Evolutionary conservation across 192 early-diverging fungal species (phyloP).

Genomic region (Phlyctochytrium bullatum): DNA sequence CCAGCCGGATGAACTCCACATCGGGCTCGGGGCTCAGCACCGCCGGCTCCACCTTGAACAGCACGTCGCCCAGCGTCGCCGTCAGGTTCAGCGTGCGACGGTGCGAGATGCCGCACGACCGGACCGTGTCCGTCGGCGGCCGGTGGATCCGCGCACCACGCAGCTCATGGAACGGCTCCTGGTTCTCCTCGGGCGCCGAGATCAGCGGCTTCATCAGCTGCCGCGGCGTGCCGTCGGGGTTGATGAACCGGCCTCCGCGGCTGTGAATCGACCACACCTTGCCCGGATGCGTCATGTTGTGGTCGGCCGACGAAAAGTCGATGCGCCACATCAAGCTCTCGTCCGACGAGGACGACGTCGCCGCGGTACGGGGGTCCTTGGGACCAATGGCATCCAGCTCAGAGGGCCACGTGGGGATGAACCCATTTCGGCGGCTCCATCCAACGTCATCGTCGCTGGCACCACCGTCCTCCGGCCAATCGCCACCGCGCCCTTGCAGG

Average conservation of each 20-base stretch:
- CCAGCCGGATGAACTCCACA: conserved; percentile 43
- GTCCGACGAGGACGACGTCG: not conserved
- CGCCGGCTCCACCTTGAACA: conserved; percentile 61
- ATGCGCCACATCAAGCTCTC: conserved; percentile 30
- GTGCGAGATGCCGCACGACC: conserved; percentile 50
- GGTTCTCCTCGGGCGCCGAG: conserved; percentile 8
- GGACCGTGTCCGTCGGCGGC: conserved; percentile 38
- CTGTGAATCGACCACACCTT: conserved; percentile 51
- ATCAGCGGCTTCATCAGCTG: conserved; percentile 14
- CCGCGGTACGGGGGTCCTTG: not conserved
- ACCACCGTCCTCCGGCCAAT: too few species aligned
- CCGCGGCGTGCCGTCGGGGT: conserved; percentile 40
- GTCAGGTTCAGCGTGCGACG: conserved; percentile 58
- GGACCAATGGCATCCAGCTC: not conserved
- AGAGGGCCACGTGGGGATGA: not conserved
- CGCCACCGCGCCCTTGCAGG: too few species aligned
- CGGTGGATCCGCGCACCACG: conserved; percentile 50
- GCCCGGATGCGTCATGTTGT: conserved; percentile 58
- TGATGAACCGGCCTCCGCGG: conserved; percentile 52
- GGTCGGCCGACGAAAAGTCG: conserved; percentile 49
- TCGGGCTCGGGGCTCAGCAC: conserved; percentile 49
- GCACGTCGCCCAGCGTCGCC: conserved; percentile 61
- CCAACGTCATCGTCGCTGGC: too few species aligned
- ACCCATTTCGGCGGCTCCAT: too few species aligned
- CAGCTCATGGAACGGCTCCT: conserved; percentile 46